phyloP scores from a whole-genome alignment of 192 early-diverging fungal genomes.

The Phlyctochytrium arcticum region DNA sequence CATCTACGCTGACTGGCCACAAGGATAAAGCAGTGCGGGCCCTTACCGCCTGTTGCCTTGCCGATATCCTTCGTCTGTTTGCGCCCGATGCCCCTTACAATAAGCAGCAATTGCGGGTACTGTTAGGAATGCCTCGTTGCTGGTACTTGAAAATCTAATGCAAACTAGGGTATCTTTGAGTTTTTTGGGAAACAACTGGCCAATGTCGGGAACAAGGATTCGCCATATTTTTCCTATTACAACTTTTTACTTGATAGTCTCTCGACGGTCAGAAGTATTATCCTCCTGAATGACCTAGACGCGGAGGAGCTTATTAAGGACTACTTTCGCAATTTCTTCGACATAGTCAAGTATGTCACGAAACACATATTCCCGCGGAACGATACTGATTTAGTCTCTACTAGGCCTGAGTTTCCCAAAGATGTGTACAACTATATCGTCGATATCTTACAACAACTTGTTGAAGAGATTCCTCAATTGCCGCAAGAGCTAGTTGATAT shows the following conservation, averaged over 20 bases:
- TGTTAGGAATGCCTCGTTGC: background rate
- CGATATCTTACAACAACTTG: conserved; percentile 76
- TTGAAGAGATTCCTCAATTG: conserved; percentile 68
- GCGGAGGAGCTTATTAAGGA: conserved; percentile 70
- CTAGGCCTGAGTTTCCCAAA: conserved; percentile 63
- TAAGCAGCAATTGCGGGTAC: conserved; percentile 69
- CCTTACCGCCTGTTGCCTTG: conserved; percentile 75
- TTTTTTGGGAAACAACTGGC: conserved; percentile 78
- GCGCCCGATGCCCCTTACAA: conserved; percentile 92
- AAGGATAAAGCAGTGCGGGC: conserved; percentile 76
- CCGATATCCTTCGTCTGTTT: conserved; percentile 86
- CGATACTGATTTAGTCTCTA: background rate
- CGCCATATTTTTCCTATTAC: conserved; percentile 66
- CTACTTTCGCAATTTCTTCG: conserved; percentile 71
- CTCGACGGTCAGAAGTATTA: conserved; percentile 75
- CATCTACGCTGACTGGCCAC: conserved; percentile 64
- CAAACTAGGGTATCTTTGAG: conserved; percentile 76
- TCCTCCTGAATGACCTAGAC: conserved; percentile 76
- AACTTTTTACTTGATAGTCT: conserved; percentile 88
- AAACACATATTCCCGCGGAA: background rate
- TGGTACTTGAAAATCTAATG: background rate
- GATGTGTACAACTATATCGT: conserved; percentile 75
- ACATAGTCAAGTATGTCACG: conserved; percentile 49
- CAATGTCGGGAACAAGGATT: conserved; percentile 51
- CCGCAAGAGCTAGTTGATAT: conserved; percentile 81